Conservation (phyloP, 129 eudicot genomes). For the Escallonia rubra region DNA sequence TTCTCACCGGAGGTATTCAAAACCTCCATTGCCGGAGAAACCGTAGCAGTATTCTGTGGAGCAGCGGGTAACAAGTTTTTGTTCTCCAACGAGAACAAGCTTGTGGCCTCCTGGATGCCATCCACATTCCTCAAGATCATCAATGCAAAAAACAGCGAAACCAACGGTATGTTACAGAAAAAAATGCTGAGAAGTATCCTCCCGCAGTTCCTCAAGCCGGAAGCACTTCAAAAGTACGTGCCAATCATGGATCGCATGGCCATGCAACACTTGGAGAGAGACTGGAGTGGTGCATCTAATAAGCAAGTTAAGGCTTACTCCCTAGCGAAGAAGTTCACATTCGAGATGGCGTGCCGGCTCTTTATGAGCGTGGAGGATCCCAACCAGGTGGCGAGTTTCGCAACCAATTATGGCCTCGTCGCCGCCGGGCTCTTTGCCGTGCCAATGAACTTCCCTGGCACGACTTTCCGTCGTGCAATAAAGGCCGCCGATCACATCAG, state of each 20-base stretch:
- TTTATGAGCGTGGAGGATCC: neutral
- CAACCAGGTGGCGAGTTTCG: neutral
- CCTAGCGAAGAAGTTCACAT: neutral
- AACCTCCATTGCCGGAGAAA: neutral
- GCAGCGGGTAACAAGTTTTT: neutral
- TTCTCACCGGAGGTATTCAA: neutral
- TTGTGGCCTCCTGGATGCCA: neutral
- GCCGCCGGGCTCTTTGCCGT: neutral
- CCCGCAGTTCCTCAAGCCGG: too few relatives aligned
- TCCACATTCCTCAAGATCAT: neutral
- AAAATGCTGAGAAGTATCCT: too few relatives aligned
- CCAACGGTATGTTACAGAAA: neutral
- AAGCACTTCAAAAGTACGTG: neutral
- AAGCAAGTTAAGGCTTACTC: neutral
- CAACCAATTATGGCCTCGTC: neutral
- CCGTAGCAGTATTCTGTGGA: neutral
- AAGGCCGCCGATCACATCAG: too few relatives aligned
- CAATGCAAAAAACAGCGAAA: neutral
- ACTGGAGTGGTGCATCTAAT: neutral
- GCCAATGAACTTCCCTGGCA: neutral
- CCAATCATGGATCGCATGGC: neutral
- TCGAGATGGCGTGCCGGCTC: neutral
- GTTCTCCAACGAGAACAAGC: neutral
- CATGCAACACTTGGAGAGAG: neutral
- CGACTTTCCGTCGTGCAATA: too few relatives aligned